phyloP scores from a whole-genome alignment of 257 asterid genomes.

The Phtheirospermum japonicum region DNA sequence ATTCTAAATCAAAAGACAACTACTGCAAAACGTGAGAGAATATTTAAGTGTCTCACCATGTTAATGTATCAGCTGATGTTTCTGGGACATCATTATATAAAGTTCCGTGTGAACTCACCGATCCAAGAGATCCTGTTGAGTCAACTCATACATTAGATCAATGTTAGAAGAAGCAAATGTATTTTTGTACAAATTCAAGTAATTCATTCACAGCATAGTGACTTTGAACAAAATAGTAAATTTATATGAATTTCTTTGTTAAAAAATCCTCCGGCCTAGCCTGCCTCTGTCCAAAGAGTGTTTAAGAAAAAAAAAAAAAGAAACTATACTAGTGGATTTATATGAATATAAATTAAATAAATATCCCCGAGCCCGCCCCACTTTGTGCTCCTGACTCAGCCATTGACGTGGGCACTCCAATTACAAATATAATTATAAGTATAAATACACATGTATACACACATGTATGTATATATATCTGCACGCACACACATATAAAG shows the following conservation, averaged over 20 bases:
- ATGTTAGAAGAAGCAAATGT: slow-evolving; percentile 21
- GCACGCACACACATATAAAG: background rate
- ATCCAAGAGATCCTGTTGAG: slow-evolving; percentile 78
- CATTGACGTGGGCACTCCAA: background rate
- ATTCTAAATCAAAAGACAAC: slow-evolving; percentile 18
- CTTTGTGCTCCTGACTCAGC: no score
- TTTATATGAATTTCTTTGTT: no score
- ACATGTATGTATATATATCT: background rate
- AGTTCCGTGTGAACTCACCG: slow-evolving; percentile 75
- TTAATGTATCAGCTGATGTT: slow-evolving; percentile 38
- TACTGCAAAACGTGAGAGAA: background rate
- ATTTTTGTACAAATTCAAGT: background rate
- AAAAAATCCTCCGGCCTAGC: no score
- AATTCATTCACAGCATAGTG: slow-evolving; percentile 3
- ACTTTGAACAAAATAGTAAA: background rate
- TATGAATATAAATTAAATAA: no score
- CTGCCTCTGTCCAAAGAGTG: no score
- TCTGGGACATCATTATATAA: slow-evolving; percentile 52
- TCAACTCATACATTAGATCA: slow-evolving; percentile 24
- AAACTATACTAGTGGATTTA: no score
- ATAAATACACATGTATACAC: background rate
- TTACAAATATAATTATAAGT: background rate
- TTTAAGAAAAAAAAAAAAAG: no score
- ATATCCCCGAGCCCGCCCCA: no score
- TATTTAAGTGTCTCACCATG: slow-evolving; percentile 60